A percentile compares a stretch with the other conserved stretches of the same genome.
phyloP scores from a whole-genome alignment of 108 stramenopile species.

The Phaeodactylum tricornutum region DNA sequence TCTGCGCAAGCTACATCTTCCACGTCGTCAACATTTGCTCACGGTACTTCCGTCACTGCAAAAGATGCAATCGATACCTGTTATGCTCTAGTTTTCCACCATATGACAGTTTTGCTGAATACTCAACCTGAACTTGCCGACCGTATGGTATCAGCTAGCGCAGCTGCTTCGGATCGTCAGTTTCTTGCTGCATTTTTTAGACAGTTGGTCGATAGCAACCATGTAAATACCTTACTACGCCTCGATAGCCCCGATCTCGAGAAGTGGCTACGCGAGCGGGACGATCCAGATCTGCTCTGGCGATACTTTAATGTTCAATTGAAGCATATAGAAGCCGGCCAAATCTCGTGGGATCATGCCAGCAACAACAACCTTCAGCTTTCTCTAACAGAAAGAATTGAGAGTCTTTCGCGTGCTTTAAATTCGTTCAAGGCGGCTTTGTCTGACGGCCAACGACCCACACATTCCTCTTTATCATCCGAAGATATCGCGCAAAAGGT shows the following conservation, averaged over 20 bases:
- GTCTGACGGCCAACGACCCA: constrained; percentile 1
- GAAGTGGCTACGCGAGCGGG: constrained; percentile 47
- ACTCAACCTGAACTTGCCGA: constrained; percentile 33
- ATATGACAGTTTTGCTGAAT: constrained; percentile 46
- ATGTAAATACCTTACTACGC: constrained; percentile 53
- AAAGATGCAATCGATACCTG: constrained; percentile 66
- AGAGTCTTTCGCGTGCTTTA: constrained; percentile 50
- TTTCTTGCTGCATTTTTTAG: constrained; percentile 64
- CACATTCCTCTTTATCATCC: neutral
- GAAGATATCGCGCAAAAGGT: constrained; percentile 23
- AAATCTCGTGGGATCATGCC: constrained; percentile 43
- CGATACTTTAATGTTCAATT: constrained; percentile 62
- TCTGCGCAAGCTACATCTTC: constrained; percentile 8
- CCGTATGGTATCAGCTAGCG: constrained; percentile 33
- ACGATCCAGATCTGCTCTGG: constrained; percentile 43
- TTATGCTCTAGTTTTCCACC: constrained; percentile 60
- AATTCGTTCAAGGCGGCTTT: constrained; percentile 43
- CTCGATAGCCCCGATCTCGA: constrained; percentile 60
- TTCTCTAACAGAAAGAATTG: constrained; percentile 48
- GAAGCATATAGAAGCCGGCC: constrained; percentile 49
- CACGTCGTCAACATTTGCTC: too few relatives aligned
- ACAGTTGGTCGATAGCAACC: constrained; percentile 38
- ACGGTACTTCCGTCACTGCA: constrained; percentile 45
- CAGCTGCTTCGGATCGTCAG: constrained; percentile 39
- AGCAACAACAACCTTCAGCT: constrained; percentile 19